Evolutionary conservation across 2,329 filamentous ascomycete genomes (phyloP).

Genomic region (Fusarium chuoi): DNA sequence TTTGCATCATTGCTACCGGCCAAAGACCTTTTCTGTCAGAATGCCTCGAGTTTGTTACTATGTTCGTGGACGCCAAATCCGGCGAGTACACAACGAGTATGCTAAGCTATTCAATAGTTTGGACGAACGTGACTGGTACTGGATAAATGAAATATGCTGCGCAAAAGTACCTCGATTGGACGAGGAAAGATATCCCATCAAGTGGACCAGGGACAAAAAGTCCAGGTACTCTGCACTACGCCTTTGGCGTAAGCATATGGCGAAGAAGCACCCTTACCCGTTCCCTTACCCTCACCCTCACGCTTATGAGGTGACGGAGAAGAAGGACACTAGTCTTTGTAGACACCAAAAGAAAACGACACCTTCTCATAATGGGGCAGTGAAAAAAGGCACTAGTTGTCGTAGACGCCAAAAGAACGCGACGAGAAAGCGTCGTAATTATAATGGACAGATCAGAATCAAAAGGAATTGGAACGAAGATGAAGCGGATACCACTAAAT

Average conservation of each 20-base stretch:
- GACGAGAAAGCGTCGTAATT: not conserved
- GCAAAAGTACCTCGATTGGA: accelerated
- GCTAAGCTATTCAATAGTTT: too few species aligned
- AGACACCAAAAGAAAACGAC: not conserved
- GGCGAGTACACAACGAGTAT: too few species aligned
- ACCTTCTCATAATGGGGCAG: accelerated
- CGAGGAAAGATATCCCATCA: not conserved
- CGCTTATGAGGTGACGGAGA: not conserved
- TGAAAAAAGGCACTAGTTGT: accelerated
- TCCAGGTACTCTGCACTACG: not conserved
- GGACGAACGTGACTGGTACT: too few species aligned
- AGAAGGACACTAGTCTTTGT: accelerated
- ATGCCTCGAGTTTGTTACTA: not conserved
- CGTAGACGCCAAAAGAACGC: not conserved
- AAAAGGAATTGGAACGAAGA: not conserved
- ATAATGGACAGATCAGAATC: not conserved
- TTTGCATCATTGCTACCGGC: not conserved
- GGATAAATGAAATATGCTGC: not conserved
- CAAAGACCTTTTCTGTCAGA: not conserved
- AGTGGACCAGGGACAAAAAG: not conserved
- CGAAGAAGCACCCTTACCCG: not conserved
- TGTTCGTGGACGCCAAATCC: not conserved
- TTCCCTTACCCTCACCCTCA: too few species aligned
- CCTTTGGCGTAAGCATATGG: not conserved
- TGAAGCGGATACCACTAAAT: accelerated